Conservation (phyloP, 2,329 filamentous ascomycete species). For the Cyphellophora europaea region DNA sequence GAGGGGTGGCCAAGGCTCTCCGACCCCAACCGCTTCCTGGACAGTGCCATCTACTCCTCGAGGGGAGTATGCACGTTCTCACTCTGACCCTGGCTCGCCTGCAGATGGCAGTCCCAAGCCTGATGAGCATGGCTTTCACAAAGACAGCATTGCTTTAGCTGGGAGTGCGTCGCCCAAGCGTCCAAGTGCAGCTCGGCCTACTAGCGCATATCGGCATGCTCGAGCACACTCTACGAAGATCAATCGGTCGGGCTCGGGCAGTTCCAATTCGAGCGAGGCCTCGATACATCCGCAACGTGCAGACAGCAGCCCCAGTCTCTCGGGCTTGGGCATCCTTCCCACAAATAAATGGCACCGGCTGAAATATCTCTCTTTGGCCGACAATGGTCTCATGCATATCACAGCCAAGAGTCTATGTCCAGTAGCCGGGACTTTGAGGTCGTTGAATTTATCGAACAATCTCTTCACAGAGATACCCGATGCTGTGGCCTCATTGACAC, state of each 20-base stretch:
- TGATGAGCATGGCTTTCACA: conserved; percentile 7
- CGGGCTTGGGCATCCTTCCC: conserved; percentile 63
- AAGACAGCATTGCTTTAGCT: conserved; percentile 31
- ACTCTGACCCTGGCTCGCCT: conserved; percentile 60
- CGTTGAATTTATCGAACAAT: conserved; percentile 85
- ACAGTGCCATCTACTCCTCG: conserved; percentile 49
- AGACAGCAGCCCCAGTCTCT: conserved; percentile 69
- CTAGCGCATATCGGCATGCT: conserved; percentile 53
- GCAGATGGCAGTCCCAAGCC: conserved; percentile 28
- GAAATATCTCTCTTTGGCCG: conserved; percentile 80
- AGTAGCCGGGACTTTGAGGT: conserved; percentile 78
- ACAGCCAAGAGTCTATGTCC: conserved; percentile 66
- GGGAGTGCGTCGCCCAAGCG: conserved; percentile 74
- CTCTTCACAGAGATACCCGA: conserved; percentile 92
- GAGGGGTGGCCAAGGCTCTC: conserved; percentile 60
- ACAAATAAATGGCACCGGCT: conserved; percentile 91
- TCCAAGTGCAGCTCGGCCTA: conserved; percentile 65
- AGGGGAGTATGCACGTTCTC: conserved; percentile 57
- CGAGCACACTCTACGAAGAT: conserved; percentile 63
- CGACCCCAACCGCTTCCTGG: conserved; percentile 57
- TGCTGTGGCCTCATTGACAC: conserved; percentile 73
- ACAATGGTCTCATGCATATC: conserved; percentile 81
- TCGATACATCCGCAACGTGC: conserved; percentile 41
- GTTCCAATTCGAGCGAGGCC: conserved; percentile 69
- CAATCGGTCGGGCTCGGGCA: conserved; percentile 73